Percentiles rank a stretch among this genome's conserved stretches.
phyloP scores from a whole-genome alignment of 495 filamentous ascomycete genomes.

The Filosporella fistucella region DNA sequence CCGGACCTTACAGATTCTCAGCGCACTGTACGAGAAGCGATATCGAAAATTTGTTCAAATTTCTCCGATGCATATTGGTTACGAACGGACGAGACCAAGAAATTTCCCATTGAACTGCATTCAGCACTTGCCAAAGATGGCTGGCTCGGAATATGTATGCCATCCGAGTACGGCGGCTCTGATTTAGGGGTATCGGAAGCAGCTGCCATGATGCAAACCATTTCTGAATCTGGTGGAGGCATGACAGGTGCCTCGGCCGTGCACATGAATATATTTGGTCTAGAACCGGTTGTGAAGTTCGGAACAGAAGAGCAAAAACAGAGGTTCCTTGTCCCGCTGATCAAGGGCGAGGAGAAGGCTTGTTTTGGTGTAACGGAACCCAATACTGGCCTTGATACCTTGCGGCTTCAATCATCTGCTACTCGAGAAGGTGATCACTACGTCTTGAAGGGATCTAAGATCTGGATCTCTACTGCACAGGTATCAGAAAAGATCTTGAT shows the following conservation, averaged over 20 bases:
- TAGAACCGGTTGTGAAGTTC: conserved; percentile 67
- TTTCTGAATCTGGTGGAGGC: conserved; percentile 67
- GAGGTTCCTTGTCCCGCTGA: conserved; percentile 59
- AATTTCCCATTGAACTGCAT: conserved; percentile 68
- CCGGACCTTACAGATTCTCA: conserved; percentile 4
- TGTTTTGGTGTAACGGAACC: conserved; percentile 69
- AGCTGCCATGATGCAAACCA: conserved; percentile 80
- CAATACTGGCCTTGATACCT: conserved; percentile 68
- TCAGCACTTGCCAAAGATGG: conserved; percentile 66
- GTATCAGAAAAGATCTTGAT: conserved; percentile 72
- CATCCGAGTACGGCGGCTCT: conserved; percentile 62
- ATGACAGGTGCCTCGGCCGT: conserved; percentile 72
- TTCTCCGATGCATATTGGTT: conserved; percentile 56
- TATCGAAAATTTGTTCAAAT: conserved; percentile 3
- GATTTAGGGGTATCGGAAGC: conserved; percentile 75
- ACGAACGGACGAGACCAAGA: conserved; percentile 56
- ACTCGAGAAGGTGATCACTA: conserved; percentile 45
- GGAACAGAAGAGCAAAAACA: conserved; percentile 55
- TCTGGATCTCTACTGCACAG: conserved; percentile 77
- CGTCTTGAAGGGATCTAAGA: conserved; percentile 66
- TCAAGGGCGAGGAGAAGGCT: conserved; percentile 59
- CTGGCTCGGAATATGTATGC: conserved; percentile 74
- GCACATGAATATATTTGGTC: conserved; percentile 69
- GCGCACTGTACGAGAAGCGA: conserved; percentile 4
- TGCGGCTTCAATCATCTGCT: conserved; percentile 58